Conservation (phyloP, 352 stramenopile genomes). For the Pythium sp. region DNA sequence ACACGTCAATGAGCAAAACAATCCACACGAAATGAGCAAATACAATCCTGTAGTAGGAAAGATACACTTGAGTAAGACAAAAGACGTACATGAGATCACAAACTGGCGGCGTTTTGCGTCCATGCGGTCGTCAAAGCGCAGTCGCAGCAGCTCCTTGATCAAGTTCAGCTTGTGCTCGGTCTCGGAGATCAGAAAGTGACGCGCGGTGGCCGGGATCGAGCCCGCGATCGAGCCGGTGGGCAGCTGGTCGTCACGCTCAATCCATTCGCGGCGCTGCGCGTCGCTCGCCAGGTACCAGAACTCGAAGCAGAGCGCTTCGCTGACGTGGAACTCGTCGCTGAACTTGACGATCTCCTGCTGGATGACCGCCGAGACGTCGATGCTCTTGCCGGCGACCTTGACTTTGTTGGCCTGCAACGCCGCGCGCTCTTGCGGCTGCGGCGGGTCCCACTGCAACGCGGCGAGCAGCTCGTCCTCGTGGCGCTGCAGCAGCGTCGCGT, state of each 20-base stretch:
- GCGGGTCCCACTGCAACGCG: conserved; percentile 35
- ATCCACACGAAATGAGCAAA: background rate
- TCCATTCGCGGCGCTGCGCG: conserved; percentile 53
- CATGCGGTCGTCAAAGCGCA: conserved; percentile 57
- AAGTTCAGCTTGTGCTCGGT: conserved; percentile 73
- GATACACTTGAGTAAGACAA: background rate
- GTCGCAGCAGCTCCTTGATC: conserved; percentile 68
- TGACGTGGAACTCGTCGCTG: conserved; percentile 72
- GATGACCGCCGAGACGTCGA: conserved; percentile 76
- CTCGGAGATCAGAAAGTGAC: conserved; percentile 76
- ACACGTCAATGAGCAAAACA: background rate
- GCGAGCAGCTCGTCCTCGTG: conserved; percentile 41
- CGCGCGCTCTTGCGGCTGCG: conserved; percentile 44
- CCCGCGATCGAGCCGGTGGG: conserved; percentile 34
- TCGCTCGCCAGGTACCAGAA: conserved; percentile 82
- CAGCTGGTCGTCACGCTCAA: conserved; percentile 73
- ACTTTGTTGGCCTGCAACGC: conserved; percentile 65
- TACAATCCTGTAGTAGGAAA: background rate
- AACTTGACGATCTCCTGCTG: conserved; percentile 80
- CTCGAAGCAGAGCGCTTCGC: conserved; percentile 64
- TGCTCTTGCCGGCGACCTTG: conserved; percentile 52
- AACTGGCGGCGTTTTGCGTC: conserved; percentile 62
- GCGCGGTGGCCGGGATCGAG: conserved; percentile 63
- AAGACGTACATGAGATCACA: conserved; percentile 39
- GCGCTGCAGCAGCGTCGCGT: conserved; percentile 51